Base-by-base conservation (phyloP, 2,329 filamentous ascomycete species). In the Colletotrichum lindemuthianum region DNA sequence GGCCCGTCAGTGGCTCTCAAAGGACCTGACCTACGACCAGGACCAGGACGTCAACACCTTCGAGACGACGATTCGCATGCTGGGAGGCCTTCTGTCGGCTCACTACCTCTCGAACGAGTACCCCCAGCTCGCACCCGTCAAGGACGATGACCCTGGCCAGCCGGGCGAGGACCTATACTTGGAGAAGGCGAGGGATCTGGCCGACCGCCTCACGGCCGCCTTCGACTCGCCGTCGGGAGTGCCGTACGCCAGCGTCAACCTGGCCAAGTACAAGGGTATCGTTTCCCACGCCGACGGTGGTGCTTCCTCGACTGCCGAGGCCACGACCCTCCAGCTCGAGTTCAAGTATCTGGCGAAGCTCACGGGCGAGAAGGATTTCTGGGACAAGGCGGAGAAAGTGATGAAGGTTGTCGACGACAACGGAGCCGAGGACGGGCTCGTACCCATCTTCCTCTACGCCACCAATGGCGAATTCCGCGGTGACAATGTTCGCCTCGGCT, bases 21-120 rank as follows among this genome's bases (percentile, higher is more conserved):
- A 88, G 5, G 89, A 89, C 8, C 79, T 98, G 67, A 90, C 89
- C 10, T 98, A 96, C 79, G 90, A 97, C 65, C 93, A 97, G 76
- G 86, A 97, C 72, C 93, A 97, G 75, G 93, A 97, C 75, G 95
- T 99, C 60, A 98, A 93, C 76, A 97, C 93, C 0, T 99, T 98
- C 71, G 96, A 99, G 80, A 98, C 95, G 8, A 98, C 95, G 0
- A 98, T 98, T 71, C 91, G 96, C 56, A 98, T 98, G 94, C 83
- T 99, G 53, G 96, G 96, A 13, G 96, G 96, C 10, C 82, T 99
- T 45, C 83, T 99, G 39, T 94, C 94, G 2, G 96, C 96, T 9
- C 93, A 99, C 76, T 98, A 98, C 77, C 84, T 99, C n/a, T 95
- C 93, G 24, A 96, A 88, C 32, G 86, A 87, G 59, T 95, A 90